phyloP scores from a whole-genome alignment of 805 yeast species.

The Teunomyces gatunensis region DNA sequence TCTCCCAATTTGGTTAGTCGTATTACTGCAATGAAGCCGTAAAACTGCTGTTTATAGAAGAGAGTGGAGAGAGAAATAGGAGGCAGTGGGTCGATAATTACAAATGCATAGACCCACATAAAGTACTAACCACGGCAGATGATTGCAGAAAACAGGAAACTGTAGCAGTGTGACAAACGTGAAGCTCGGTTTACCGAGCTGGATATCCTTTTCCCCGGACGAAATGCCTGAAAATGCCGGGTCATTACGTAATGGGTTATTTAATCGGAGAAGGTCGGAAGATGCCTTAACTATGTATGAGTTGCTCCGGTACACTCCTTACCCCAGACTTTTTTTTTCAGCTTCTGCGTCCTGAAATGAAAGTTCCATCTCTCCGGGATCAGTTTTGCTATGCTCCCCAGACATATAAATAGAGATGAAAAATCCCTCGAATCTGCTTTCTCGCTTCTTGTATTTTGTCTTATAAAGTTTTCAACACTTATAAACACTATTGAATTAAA shows the following conservation, averaged over 20 bases:
- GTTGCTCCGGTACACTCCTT: constrained; percentile 15
- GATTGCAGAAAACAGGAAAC: neutral
- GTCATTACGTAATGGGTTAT: constrained; percentile 7
- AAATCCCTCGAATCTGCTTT: constrained; percentile 5
- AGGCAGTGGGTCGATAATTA: neutral
- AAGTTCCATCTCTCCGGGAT: constrained; percentile 10
- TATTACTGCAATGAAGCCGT: neutral
- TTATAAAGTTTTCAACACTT: neutral
- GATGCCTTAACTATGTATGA: constrained; percentile 1
- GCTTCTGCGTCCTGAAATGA: neutral
- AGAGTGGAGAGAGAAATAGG: neutral
- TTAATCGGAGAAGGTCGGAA: constrained; percentile 9
- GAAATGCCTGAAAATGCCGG: neutral
- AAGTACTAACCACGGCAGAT: neutral
- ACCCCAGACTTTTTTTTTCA: constrained; percentile 20
- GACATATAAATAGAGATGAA: constrained; percentile 7
- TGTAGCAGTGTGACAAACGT: neutral
- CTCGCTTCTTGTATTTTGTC: neutral
- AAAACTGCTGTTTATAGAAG: neutral
- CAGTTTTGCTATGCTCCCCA: neutral
- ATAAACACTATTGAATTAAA: constrained; percentile 5
- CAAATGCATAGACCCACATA: neutral
- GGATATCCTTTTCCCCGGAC: constrained; percentile 1
- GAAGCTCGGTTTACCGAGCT: neutral
- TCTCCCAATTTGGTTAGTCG: neutral